Conservation (phyloP, 2,329 filamentous ascomycete genomes). For the Fusarium neocosmosporiellum region DNA sequence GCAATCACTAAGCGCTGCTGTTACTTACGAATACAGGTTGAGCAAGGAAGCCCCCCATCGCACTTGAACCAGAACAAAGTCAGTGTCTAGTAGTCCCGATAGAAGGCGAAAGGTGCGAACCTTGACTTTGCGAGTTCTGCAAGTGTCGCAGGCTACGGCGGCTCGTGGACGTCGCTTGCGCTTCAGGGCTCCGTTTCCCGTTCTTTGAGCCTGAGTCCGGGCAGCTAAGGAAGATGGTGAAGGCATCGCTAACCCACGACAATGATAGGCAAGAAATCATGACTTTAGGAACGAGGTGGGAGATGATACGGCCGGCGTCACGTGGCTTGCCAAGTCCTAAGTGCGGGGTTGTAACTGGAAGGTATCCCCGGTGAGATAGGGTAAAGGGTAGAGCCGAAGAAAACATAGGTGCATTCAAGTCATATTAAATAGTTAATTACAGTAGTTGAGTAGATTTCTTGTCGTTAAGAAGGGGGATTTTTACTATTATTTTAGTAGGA, state of each 20-base stretch:
- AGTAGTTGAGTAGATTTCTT: too few relatives aligned
- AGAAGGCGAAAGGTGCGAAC: neutral
- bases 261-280: neutral
- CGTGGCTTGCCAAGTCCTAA: neutral
- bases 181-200: neutral
- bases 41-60: slow-evolving; percentile 12
- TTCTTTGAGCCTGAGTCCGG: neutral
- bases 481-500: too few relatives aligned
- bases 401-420: too few relatives aligned
- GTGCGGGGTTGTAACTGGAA: neutral
- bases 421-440: too few relatives aligned
- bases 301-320: neutral
- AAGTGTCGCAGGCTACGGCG: slow-evolving; percentile 19
- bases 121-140: slow-evolving; percentile 19
- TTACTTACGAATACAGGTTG: slow-evolving; percentile 12
- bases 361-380: neutral
- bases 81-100: neutral
- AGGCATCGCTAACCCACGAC: neutral
- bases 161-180: slow-evolving; percentile 16
- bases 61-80: slow-evolving; percentile 1
- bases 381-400: too few relatives aligned
- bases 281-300: neutral
- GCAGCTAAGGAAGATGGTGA: neutral
- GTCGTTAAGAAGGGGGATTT: too few relatives aligned
- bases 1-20: neutral